These are phyloP conservation scores for Penicillium rolfsii DNA, from an alignment of 2,329 filamentous ascomycete species.

Conservation along the genomic window DNA sequence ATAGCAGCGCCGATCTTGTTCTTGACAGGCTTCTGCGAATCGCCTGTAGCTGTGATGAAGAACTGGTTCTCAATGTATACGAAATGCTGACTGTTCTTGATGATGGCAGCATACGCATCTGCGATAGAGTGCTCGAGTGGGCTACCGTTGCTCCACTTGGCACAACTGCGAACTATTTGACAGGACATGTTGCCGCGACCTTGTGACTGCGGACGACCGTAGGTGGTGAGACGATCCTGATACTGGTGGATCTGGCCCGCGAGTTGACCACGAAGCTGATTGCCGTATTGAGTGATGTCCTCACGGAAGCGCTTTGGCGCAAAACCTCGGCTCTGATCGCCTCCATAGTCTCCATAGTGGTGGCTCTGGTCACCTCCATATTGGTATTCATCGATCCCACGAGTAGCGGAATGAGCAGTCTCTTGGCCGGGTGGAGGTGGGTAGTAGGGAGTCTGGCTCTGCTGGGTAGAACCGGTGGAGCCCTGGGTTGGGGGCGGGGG, in stretches of 20 bases:
- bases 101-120: slow-evolving; percentile 82
- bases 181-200: slow-evolving; percentile 42
- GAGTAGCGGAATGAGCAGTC: slow-evolving; percentile 35
- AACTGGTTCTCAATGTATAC: slow-evolving; percentile 99
- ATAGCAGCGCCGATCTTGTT: slow-evolving; percentile 92
- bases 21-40: slow-evolving; percentile 80
- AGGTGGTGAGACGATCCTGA: slow-evolving; percentile 41
- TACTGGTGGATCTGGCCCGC: slow-evolving; percentile 51
- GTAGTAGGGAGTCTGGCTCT: slow-evolving; percentile 43
- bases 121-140: slow-evolving; percentile 79
- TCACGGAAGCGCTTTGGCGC: slow-evolving; percentile 42
- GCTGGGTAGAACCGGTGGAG: slow-evolving; percentile 13
- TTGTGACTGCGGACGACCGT: slow-evolving; percentile 30
- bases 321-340: slow-evolving; percentile 40
- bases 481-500: slow-evolving; percentile 12
- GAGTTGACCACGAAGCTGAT: slow-evolving; percentile 44
- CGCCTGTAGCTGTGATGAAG: slow-evolving; percentile 92
- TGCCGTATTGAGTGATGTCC: slow-evolving; percentile 44
- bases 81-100: slow-evolving; percentile 84
- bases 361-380: slow-evolving; percentile 40
- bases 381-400: slow-evolving; percentile 40
- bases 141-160: slow-evolving; percentile 97
- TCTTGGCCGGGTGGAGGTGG: slow-evolving; percentile 46
- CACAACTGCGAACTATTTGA: slow-evolving; percentile 70
- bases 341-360: slow-evolving; percentile 44